Base-by-base conservation (phyloP, 139 green algal genomes). In the Chlorella sp. region DNA sequence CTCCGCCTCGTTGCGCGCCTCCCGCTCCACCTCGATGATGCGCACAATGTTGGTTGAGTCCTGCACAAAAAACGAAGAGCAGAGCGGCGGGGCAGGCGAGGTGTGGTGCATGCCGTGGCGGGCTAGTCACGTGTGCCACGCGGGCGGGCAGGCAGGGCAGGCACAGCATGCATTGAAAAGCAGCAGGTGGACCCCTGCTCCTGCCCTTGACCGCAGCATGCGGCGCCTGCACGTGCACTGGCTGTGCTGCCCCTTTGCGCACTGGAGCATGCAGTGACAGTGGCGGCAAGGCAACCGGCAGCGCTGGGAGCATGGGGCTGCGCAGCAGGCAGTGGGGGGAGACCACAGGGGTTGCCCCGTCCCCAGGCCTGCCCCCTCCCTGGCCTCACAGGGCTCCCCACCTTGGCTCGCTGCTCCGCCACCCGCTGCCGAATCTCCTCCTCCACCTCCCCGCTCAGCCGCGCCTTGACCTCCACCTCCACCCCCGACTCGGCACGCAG, bases 371-470 rank as follows among this genome's bases (percentile, higher is more conserved):
- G 15, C 15, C 60, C 60, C 60, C 60, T 18, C 15, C 15, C 60
- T 68, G 60, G 15, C 14, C 60, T 18, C 60, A 68, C 75, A 48
- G 28, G 71, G 71, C 71, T 1, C 68, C 71, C 11, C 75, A 81
- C 75, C 75, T 39, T 39, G 16, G 75, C 82, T 7, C 66, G 60
- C 57, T 66, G 32, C 2, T 76, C 82, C 3, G 57, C n/a, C 57
- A 86, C 61, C 18, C 57, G 57, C 3, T 36, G 48, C 82, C 76
- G n/a, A 2, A 86, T 66, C 82, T 77, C 82, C n/a, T n/a, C 82
- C 82, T 76, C 68, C n/a, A 77, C 82, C 36, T 66, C 82, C n/a
- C 53, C 57, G 18, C 36, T 66, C 34, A 81, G 16, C 11, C 82
- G 82, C 0, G 37, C 60, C 60, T 57, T 36, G n/a, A 86, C 82